Percentiles rank a stretch among this genome's conserved stretches.
Evolutionary conservation across 371 early-diverging fungal genomes (phyloP).

Genomic region (Mucor saturninus): DNA sequence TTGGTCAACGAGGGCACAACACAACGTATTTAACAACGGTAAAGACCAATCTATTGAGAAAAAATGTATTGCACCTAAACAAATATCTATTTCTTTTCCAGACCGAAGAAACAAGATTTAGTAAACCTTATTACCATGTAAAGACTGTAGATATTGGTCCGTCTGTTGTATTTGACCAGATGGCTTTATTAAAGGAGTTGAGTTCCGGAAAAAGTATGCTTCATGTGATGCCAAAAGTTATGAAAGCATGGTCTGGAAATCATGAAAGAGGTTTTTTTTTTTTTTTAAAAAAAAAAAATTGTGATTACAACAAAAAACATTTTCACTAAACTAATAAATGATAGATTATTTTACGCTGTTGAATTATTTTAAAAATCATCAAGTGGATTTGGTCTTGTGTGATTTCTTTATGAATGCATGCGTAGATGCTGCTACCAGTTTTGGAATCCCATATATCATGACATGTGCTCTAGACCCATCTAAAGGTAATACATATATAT

Average conservation of each 20-base stretch:
- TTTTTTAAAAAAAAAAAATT: too few relatives aligned
- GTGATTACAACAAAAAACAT: too few relatives aligned
- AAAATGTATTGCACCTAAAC: too few relatives aligned
- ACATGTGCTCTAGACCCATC: slow-evolving; percentile 5
- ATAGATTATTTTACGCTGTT: neutral
- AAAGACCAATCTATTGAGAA: neutral
- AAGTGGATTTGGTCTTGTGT: slow-evolving; percentile 12
- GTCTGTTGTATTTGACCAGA: neutral
- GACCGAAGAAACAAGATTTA: slow-evolving; percentile 6
- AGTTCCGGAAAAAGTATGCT: neutral
- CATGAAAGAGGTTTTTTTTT: slow-evolving; percentile 8
- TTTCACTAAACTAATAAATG: too few relatives aligned
- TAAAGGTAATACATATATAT: slow-evolving; percentile 13
- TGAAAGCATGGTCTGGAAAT: neutral
- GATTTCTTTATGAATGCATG: slow-evolving; percentile 17
- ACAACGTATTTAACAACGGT: slow-evolving; percentile 18
- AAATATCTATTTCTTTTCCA: neutral
- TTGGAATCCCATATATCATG: slow-evolving; percentile 12
- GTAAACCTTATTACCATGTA: slow-evolving; percentile 9
- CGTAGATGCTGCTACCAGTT: slow-evolving; percentile 10
- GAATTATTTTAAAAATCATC: slow-evolving; percentile 6
- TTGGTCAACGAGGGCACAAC: slow-evolving; percentile 7
- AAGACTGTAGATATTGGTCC: slow-evolving; percentile 11
- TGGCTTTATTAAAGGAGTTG: neutral
- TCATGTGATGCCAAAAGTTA: neutral